Evolutionary conservation across 305 asterid genomes (phyloP).

Genomic region (Fraxinus greggii): DNA sequence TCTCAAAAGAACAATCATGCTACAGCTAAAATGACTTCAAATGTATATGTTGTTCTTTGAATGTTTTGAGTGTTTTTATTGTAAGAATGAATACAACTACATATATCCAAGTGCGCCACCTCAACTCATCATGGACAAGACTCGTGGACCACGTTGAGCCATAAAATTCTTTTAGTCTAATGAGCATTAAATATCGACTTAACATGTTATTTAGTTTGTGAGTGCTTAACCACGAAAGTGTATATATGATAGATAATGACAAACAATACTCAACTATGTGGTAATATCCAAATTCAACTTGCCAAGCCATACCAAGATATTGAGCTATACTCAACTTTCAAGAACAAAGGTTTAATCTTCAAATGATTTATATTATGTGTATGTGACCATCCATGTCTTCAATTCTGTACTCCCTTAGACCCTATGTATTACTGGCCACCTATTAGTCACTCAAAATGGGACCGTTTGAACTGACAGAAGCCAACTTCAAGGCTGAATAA

Average conservation of each 20-base stretch:
- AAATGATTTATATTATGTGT: neutral
- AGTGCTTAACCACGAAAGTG: neutral
- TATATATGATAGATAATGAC: neutral
- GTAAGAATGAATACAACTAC: neutral
- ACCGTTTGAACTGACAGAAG: conserved; percentile 34
- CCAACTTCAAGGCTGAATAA: conserved; percentile 27
- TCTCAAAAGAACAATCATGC: neutral
- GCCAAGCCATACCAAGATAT: neutral
- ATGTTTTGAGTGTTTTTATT: neutral
- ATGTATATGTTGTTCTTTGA: neutral
- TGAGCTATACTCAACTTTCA: neutral
- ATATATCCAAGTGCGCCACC: neutral
- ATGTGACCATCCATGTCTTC: neutral
- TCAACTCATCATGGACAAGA: neutral
- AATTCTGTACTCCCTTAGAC: neutral
- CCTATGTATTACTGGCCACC: neutral
- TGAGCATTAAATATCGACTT: neutral
- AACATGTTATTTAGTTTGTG: neutral
- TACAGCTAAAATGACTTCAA: neutral
- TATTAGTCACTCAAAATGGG: conserved; percentile 24
- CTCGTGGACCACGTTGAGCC: neutral
- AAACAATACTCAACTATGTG: neutral
- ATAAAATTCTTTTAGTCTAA: neutral
- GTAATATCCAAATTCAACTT: neutral
- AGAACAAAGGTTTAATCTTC: neutral